These are phyloP conservation scores for Paratinospora sagittata DNA, from an alignment of 164 flowering plant genomes.

Conservation along the genomic window DNA sequence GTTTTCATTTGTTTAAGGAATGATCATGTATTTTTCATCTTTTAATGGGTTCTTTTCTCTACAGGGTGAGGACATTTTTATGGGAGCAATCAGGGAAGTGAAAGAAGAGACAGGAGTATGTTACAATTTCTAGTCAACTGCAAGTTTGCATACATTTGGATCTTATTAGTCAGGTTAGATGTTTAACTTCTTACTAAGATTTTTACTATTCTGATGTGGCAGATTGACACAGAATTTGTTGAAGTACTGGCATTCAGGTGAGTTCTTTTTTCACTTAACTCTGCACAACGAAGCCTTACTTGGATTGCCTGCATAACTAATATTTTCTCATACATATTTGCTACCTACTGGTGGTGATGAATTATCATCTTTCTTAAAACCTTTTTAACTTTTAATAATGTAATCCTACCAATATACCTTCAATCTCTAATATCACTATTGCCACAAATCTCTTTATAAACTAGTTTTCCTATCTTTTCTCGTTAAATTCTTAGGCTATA, in stretches of 20 bases:
- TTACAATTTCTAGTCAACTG: conserved; percentile 1
- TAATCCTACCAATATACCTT: no score
- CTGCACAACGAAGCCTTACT: no score
- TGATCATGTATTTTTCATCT: background rate
- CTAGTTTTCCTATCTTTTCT: no score
- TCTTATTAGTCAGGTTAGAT: background rate
- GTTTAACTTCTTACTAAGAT: background rate
- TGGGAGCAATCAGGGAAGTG: conserved; percentile 62
- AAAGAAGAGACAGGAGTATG: conserved; percentile 89
- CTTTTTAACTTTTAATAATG: no score
- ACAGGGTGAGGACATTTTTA: conserved; percentile 45
- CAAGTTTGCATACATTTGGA: background rate
- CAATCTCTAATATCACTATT: no score
- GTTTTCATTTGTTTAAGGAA: background rate
- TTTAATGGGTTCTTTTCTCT: conserved; percentile 6
- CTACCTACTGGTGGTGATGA: no score
- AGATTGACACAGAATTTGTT: conserved; percentile 71
- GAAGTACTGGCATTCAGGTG: conserved; percentile 82
- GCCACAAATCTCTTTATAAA: no score
- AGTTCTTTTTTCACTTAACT: background rate
- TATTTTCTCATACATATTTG: no score
- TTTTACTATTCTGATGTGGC: conserved; percentile 17
- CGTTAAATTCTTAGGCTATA: no score
- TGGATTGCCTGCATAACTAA: no score
- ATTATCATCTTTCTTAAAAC: no score